Evolutionary conservation across 2,329 filamentous ascomycete species (phyloP), one percentile per base, ranked within the genome.

Genomic region (Cladophialophora yegresii): DNA sequence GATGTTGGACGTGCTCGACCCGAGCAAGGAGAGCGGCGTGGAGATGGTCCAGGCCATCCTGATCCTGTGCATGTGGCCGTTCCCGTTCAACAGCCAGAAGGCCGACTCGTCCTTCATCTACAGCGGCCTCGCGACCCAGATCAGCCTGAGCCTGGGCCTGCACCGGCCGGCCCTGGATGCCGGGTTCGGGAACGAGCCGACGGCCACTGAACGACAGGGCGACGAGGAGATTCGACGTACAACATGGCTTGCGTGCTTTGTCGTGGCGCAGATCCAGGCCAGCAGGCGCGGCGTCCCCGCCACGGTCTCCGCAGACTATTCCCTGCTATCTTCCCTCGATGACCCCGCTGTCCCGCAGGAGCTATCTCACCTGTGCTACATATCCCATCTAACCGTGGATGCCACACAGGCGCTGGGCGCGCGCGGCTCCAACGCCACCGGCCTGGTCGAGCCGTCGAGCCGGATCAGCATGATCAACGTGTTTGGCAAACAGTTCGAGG

Each of bases 21-120:
- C 69, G 12, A 62, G 65, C 12, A 66, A 68, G 40, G n/a, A n/a
- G 7, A 47, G 36, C 54, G 62, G 63, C 1, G 67, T 68, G 45
- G 65, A 71, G 54, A 59, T 67, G 26, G 68, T 72, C 9, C 70
- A 71, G 36, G 63, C 70, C 9, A 62, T 72, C 6, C 51, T 69
- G 33, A 63, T 72, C 20, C 22, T 71, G 26, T 71, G 65, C 47
- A 64, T 69, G 65, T 72, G 71, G 71, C 71, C 71, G 13, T 68
- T 71, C 54, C 70, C 71, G 2, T 70, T 71, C 10, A 64, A 61
- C 22, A 68, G 65, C 10, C 57, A 69, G 4, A 65, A 58, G 2
- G 61, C 61, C 1, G 71, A 72, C 49, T 61, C 58, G 7, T 69
- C 69, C 1, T 61, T 65, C 30, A 61, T 67, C 6, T 60, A 71